Evolutionary conservation across 2,329 filamentous ascomycete genomes (phyloP), one percentile per base, ranked within the genome.

Genomic region (Aspergillus proliferans): DNA sequence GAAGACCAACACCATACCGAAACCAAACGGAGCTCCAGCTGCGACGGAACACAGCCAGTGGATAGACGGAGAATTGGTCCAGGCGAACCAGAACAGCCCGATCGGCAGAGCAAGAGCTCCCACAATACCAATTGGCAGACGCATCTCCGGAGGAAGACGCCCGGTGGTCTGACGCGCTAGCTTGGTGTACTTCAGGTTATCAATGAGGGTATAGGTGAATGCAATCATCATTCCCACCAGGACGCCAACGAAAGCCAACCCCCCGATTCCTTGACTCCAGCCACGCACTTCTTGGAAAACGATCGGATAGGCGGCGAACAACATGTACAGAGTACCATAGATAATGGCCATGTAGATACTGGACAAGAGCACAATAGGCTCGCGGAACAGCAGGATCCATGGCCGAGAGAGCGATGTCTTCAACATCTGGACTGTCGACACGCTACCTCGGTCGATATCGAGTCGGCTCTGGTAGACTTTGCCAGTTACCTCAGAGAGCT

Each of bases 71-170:
- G 66, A 75, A 45, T 78, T 77, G 0, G 79, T 80, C 79, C 79
- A 82, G 0, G 78, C 79, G 47, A 82, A 78, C 78, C 77, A 80
- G 63, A 82, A 80, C 1, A 82, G 68, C 8, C 77, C 76, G 38
- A 81, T 66, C 0, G 81, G 80, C 36, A 84, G 67, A 5, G 68
- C 65, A 21, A 78, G 69, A 47, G 68, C 70, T 14, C 75, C 75
- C 3, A 76, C 52, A 47, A 78, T 75, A 40, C 67, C 70, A 6
- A 76, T 72, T 1, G 77, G 76, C 1, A 81, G 61, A 44, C 76
- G 76, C 21, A 75, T 74, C 65, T 83, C 81, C 0, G 82, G 81
- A 8, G 81, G 73, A n/a, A 59, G 52, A 18, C 54, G 52, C 22
- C 52, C 55, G n/a, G 54, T 58, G 15, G 55, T 58, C 46, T 56